Percentiles rank a stretch among this genome's conserved stretches.
Evolutionary conservation across 768 basidiomycete species (phyloP).

Genomic region (Pisolithus microcarpus): DNA sequence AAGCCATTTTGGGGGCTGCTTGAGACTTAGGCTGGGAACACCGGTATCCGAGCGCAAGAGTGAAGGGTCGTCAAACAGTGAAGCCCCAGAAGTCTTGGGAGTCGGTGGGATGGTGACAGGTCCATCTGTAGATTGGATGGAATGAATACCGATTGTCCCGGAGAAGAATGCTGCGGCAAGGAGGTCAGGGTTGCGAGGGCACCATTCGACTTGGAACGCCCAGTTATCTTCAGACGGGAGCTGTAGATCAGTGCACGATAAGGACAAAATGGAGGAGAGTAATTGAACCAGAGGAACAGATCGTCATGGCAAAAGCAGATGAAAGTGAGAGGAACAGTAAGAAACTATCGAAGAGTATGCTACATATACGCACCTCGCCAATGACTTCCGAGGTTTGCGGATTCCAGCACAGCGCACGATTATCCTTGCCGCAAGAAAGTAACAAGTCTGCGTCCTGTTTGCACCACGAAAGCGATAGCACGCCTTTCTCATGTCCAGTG

Average conservation of each 20-base stretch:
- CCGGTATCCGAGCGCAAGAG: constrained; percentile 42
- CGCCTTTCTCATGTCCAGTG: constrained; percentile 93
- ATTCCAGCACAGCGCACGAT: constrained; percentile 93
- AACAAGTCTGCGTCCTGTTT: constrained; percentile 89
- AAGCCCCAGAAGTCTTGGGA: constrained; percentile 52
- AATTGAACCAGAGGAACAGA: neutral
- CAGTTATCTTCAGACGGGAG: constrained; percentile 89
- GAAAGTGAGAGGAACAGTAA: neutral
- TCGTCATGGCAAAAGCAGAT: neutral
- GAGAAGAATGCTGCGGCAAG: constrained; percentile 94
- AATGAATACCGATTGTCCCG: constrained; percentile 88
- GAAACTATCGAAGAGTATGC: neutral
- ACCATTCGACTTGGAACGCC: constrained; percentile 98
- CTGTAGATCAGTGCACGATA: constrained; percentile 27
- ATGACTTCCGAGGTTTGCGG: constrained; percentile 85
- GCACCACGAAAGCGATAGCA: constrained; percentile 94
- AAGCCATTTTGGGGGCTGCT: constrained; percentile 96
- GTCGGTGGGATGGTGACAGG: constrained; percentile 32
- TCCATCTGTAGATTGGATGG: constrained; percentile 80
- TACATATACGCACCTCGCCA: constrained; percentile 62
- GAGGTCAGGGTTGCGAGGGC: constrained; percentile 82
- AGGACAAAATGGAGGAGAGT: neutral
- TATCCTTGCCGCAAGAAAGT: constrained; percentile 94
- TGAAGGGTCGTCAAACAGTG: constrained; percentile 66
- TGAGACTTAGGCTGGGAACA: constrained; percentile 68